Conservation (phyloP, 1,139 yeast genomes). For the Debaryomyces sp. region DNA sequence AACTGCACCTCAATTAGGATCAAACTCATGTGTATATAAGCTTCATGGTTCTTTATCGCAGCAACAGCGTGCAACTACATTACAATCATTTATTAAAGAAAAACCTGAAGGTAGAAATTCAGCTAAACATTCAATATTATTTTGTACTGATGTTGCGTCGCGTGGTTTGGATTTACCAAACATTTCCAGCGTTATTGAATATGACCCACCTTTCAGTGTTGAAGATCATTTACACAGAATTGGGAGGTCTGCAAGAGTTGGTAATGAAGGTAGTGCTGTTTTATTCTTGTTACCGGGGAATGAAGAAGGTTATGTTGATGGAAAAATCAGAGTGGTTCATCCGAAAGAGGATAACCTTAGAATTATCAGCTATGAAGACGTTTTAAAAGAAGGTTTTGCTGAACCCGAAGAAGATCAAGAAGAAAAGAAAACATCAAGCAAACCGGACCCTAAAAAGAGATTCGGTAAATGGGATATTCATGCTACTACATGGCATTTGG, state of each 20-base stretch:
- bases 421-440: conserved; percentile 11
- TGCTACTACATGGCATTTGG: conserved; percentile 95
- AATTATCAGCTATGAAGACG: conserved; percentile 51
- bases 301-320: conserved; percentile 82
- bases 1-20: conserved; percentile 57
- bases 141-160: conserved; percentile 82
- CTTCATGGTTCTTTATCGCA: conserved; percentile 92
- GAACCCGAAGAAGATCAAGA: conserved; percentile 22
- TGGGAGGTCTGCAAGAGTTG: conserved; percentile 78
- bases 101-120: conserved; percentile 13
- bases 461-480: conserved; percentile 81
- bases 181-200: conserved; percentile 64
- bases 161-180: conserved; percentile 73
- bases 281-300: conserved; percentile 83
- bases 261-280: conserved; percentile 64
- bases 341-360: conserved; percentile 52
- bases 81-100: conserved; percentile 60
- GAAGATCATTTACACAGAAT: conserved; percentile 76
- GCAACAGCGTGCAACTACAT: conserved; percentile 75
- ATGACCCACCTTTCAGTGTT: conserved; percentile 69
- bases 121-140: conserved; percentile 61
- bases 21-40: conserved; percentile 60
- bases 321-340: conserved; percentile 53
- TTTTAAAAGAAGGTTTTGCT: conserved; percentile 64
- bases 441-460: conserved; percentile 34